Evolutionary conservation across 495 filamentous ascomycete genomes (phyloP).

Genomic region (Aspergillus saccharolyticus): DNA sequence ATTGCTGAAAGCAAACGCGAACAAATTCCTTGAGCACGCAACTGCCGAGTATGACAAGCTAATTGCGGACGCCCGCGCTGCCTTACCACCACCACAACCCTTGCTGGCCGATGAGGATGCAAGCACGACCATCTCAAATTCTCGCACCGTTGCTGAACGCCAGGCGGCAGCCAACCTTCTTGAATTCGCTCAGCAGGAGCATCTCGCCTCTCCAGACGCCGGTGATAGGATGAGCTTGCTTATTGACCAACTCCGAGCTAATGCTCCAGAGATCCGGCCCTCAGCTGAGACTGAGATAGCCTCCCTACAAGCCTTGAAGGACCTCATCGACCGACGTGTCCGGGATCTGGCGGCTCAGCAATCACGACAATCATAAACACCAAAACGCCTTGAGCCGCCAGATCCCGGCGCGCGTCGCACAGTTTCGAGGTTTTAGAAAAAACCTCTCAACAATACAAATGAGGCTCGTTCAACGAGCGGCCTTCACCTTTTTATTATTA

Average conservation of each 20-base stretch:
- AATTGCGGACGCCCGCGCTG: slow-evolving; percentile 17
- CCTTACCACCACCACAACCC: slow-evolving; percentile 19
- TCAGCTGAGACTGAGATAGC: slow-evolving; percentile 23
- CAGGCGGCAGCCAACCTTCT: slow-evolving; percentile 29
- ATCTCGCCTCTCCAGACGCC: slow-evolving; percentile 2
- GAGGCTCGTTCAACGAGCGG: background rate
- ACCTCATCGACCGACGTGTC: slow-evolving; percentile 28
- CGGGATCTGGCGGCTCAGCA: slow-evolving; percentile 9
- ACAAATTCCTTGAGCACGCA: slow-evolving; percentile 22
- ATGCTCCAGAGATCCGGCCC: slow-evolving; percentile 19
- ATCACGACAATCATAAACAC: background rate
- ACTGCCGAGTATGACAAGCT: slow-evolving; percentile 22
- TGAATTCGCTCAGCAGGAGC: slow-evolving; percentile 20
- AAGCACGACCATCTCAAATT: slow-evolving; percentile 18
- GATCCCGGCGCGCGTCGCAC: background rate
- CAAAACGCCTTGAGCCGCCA: too few relatives aligned
- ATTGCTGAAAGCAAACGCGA: slow-evolving; percentile 17
- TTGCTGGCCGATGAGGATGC: slow-evolving; percentile 14
- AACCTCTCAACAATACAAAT: background rate
- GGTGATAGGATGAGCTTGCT: slow-evolving; percentile 20
- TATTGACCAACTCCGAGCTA: slow-evolving; percentile 27
- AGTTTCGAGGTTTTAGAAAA: background rate
- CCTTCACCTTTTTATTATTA: background rate
- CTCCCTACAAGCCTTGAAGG: slow-evolving; percentile 23
- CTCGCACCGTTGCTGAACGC: slow-evolving; percentile 25